phyloP scores from a whole-genome alignment of 495 filamentous ascomycete genomes.

The Aspergillus sparsus region DNA sequence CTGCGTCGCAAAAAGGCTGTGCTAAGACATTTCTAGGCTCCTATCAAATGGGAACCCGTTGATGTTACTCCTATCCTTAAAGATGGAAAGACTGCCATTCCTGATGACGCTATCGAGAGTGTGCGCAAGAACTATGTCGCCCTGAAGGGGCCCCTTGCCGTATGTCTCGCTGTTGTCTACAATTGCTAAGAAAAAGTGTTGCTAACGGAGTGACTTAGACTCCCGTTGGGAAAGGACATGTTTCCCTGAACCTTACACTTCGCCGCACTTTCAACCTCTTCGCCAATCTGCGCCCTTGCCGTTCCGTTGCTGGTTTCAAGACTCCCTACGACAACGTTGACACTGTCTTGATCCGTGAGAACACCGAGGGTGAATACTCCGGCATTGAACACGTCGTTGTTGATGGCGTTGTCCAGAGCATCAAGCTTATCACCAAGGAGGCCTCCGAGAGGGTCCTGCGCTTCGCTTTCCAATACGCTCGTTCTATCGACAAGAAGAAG shows the following conservation, averaged over 20 bases:
- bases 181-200: constrained; percentile 9
- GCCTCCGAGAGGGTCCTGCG: constrained; percentile 92
- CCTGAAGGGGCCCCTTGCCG: constrained; percentile 94
- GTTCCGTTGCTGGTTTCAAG: constrained; percentile 94
- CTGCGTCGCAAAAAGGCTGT: constrained; percentile 16
- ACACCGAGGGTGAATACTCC: constrained; percentile 99
- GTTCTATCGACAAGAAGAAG: constrained; percentile 88
- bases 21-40: constrained; percentile 64
- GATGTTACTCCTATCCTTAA: constrained; percentile 92
- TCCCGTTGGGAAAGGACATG: constrained; percentile 96
- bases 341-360: constrained; percentile 97
- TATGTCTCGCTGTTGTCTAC: constrained; percentile 48
- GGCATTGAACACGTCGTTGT: constrained; percentile 99
- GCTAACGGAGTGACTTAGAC: constrained; percentile 59
- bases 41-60: constrained; percentile 94
- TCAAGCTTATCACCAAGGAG: constrained; percentile 95
- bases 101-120: constrained; percentile 85
- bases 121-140: constrained; percentile 92
- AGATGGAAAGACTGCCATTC: constrained; percentile 90
- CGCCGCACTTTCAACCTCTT: constrained; percentile 99
- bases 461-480: constrained; percentile 96
- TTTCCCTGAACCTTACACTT: constrained; percentile 97
- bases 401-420: constrained; percentile 96
- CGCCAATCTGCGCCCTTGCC: constrained; percentile 97
- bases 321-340: constrained; percentile 98